Evolutionary conservation across 106 monocot species (phyloP).

Genomic region (Dendrobium catenatum): DNA sequence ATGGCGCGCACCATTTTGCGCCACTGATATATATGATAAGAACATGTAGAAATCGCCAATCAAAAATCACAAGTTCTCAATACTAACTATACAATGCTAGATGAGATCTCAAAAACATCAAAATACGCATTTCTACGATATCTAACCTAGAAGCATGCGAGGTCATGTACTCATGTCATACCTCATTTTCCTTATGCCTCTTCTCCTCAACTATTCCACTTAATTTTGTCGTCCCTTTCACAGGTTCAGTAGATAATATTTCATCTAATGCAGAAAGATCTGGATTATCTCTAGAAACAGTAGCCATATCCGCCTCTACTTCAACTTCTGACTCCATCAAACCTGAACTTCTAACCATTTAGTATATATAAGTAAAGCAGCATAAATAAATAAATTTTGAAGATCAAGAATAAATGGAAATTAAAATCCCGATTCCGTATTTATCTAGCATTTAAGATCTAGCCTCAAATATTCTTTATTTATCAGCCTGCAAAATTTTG

Average conservation of each 20-base stretch:
- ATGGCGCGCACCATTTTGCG: too few species aligned
- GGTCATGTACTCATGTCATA: constrained; percentile 10
- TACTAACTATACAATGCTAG: not conserved
- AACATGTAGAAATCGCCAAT: not conserved
- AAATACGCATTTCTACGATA: not conserved
- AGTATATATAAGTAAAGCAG: not conserved
- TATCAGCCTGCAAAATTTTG: not conserved
- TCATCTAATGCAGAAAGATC: constrained; percentile 42
- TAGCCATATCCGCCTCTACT: not conserved
- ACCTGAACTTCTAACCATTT: constrained; percentile 10
- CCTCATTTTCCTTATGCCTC: constrained; percentile 37
- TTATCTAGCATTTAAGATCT: too few species aligned
- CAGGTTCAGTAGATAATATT: constrained; percentile 38
- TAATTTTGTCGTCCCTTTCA: not conserved
- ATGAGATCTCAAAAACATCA: not conserved
- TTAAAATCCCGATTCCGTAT: not conserved
- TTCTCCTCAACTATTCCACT: constrained; percentile 14
- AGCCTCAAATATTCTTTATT: not conserved
- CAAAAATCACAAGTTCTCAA: not conserved
- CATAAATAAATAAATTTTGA: not conserved
- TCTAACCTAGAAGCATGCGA: not conserved
- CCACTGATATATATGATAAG: not conserved
- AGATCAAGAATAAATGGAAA: not conserved
- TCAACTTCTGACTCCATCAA: constrained; percentile 14
- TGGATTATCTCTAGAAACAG: constrained; percentile 10